Evolutionary conservation across 768 basidiomycete species (phyloP), one percentile per base, ranked within the genome.

Genomic region (Asterophora parasitica): DNA sequence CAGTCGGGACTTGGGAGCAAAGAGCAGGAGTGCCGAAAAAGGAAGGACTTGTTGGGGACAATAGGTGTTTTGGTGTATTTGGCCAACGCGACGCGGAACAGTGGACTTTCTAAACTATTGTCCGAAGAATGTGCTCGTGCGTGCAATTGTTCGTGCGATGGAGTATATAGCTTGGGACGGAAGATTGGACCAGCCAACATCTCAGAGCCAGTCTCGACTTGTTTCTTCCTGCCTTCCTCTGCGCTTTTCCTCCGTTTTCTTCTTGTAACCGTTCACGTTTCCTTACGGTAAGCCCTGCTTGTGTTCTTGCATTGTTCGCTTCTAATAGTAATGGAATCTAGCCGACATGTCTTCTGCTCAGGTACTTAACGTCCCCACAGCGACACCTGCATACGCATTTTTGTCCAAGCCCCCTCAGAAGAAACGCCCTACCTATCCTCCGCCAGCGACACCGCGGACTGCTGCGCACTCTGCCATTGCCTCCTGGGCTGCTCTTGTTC

Each of bases 401-500:
- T 71, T 76, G 1, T 66, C 73, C 8, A 61, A 65, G 37, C 75
- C 68, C 36, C 64, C 65, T 6, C 64, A 60, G 44, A 73, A 73
- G 56, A 65, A 61, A 54, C 64, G 63, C 6, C 61, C 68, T 16
- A 39, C 55, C 10, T 59, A 50, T 26, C 66, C 68, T 12, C 67
- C 64, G 10, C 67, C 69, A 23, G 19, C 57, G 8, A 50, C 61
- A 3, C 52, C 65, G 23, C 23, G 23, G 23, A 23, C 23, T 10
- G 32, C 50, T 16, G 49, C 51, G 23, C 60, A 70, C 53, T 74
- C 78, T 2, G 58, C 71, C 32, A 84, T 88, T 38, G 58, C 75
- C 12, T 54, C 77, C 32, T 89, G 86, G 86, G 82, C 78, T 4
- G 66, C 78, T 15, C 71, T 67, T 52, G 82, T 88, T 46, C 79